These are phyloP conservation scores for Leccinum boreale DNA, from an alignment of 768 basidiomycete genomes.

Conservation along the genomic window DNA sequence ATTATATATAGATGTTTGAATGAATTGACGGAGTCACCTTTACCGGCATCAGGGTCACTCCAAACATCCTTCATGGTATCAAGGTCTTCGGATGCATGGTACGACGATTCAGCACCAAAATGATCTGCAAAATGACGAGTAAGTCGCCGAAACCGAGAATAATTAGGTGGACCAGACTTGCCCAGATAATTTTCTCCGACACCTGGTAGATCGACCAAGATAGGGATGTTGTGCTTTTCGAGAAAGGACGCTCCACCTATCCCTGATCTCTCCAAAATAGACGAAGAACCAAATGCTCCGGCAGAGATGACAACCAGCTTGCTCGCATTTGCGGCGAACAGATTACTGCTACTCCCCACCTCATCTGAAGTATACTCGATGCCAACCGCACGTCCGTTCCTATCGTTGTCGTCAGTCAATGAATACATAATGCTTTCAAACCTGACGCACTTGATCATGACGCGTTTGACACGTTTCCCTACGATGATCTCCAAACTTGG, in stretches of 20 bases:
- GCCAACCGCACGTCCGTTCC: constrained; percentile 34
- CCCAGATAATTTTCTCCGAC: constrained; percentile 35
- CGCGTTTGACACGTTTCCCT: constrained; percentile 14
- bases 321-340: constrained; percentile 23
- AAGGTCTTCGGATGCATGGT: background rate
- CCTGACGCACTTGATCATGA: background rate
- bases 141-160: background rate
- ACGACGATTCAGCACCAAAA: background rate
- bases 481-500: constrained; percentile 29
- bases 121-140: background rate
- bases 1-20: background rate
- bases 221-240: constrained; percentile 41
- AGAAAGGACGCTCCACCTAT: constrained; percentile 58
- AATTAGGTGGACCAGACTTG: constrained; percentile 13
- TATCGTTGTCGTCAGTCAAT: constrained; percentile 6
- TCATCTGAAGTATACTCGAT: constrained; percentile 30
- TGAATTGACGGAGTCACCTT: background rate
- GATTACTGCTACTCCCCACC: background rate
- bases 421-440: background rate
- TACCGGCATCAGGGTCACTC: background rate
- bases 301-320: constrained; percentile 46
- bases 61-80: background rate
- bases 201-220: constrained; percentile 14
- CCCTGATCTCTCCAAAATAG: constrained; percentile 60
- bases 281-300: constrained; percentile 53